Base-by-base conservation (phyloP, 1,139 yeast genomes). In the Sporopachydermia cereana region DNA sequence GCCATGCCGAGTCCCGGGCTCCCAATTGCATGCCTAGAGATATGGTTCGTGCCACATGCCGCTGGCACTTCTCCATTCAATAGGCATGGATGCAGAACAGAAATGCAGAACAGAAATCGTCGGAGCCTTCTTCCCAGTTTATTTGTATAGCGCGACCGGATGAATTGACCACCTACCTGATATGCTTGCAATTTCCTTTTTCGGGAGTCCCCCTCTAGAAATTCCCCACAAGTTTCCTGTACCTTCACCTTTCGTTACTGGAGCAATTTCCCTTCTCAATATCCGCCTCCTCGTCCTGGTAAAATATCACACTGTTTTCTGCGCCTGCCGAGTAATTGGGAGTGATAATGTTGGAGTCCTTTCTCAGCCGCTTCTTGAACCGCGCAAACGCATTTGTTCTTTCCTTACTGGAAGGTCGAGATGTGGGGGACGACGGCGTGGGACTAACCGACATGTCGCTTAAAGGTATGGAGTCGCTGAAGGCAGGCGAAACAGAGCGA, bases 101-200 rank as follows among this genome's bases (percentile, higher is more conserved):
- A n/a, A n/a, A n/a, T n/a, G n/a, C n/a, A n/a, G n/a, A n/a, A n/a
- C n/a, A n/a, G n/a, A n/a, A n/a, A n/a, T n/a, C n/a, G n/a, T n/a
- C n/a, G n/a, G n/a, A n/a, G n/a, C n/a, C n/a, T n/a, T n/a, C n/a
- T n/a, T n/a, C n/a, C n/a, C n/a, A n/a, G n/a, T n/a, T n/a, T n/a
- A n/a, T n/a, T n/a, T n/a, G n/a, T n/a, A n/a, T n/a, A n/a, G n/a
- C n/a, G n/a, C n/a, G n/a, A n/a, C n/a, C n/a, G n/a, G n/a, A n/a
- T n/a, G n/a, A n/a, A n/a, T n/a, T n/a, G n/a, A n/a, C n/a, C n/a
- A n/a, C n/a, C n/a, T n/a, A n/a, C n/a, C n/a, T n/a, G n/a, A n/a
- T n/a, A n/a, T 27, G 30, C 30, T 27, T 27, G 30, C n/a, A n/a
- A 27, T 27, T 27, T 27, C 30, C 30, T 27, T 27, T 27, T n/a